Evolutionary conservation across 2,329 filamentous ascomycete species (phyloP).

Genomic region (Pestalotiopsis sp.): DNA sequence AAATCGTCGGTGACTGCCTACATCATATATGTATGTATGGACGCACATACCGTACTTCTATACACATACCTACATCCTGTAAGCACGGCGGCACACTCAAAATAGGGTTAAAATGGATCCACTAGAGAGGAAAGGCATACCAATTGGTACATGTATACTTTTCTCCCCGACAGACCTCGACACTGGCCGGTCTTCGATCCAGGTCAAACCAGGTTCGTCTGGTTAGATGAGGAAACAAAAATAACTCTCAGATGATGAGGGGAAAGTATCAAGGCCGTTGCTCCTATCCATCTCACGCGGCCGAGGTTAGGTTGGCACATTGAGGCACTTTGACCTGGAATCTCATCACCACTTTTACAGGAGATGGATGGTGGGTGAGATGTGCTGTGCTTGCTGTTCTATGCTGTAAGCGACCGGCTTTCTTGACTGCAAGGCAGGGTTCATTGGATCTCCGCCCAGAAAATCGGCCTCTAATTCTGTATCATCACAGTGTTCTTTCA

Average conservation of each 20-base stretch:
- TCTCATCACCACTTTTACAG: not conserved
- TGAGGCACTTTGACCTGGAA: not conserved
- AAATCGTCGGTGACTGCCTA: not conserved
- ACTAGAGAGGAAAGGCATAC: not conserved
- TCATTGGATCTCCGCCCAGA: not conserved
- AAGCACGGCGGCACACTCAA: not conserved
- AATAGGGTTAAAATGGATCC: not conserved
- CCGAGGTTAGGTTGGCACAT: not conserved
- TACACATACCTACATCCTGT: not conserved
- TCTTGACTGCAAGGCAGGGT: not conserved
- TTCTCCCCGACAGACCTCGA: not conserved
- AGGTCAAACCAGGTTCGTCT: not conserved
- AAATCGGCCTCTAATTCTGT: not conserved
- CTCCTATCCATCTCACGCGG: not conserved
- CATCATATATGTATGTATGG: not conserved
- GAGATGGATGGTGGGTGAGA: not conserved
- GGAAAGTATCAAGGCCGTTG: not conserved
- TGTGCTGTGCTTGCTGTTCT: not conserved
- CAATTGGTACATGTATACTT: not conserved
- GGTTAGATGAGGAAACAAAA: not conserved
- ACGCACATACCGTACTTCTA: not conserved
- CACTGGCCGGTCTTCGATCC: not conserved
- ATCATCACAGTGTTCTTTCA: not conserved
- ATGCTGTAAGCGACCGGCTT: not conserved
- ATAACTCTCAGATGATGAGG: not conserved